Conservation (phyloP, 805 yeast species). For the Suhomyces kilbournensis region DNA sequence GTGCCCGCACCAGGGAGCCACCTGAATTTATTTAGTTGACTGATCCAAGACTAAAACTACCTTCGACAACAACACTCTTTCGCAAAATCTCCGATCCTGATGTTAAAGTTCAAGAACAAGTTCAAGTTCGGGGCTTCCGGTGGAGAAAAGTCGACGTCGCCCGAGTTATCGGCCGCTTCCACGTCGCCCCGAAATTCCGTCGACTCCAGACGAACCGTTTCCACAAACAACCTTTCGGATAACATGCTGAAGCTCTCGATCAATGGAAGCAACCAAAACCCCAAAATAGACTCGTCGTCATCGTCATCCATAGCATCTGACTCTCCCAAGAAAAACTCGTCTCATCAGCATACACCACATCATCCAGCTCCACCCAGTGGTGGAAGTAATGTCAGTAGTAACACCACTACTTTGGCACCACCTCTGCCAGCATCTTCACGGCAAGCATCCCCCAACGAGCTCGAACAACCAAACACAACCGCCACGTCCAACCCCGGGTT, state of each 20-base stretch:
- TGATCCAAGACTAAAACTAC: too few species aligned
- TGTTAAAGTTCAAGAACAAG: constrained; percentile 30
- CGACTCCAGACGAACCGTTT: constrained; percentile 25
- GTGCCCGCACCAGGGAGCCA: too few species aligned
- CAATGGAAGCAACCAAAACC: background rate
- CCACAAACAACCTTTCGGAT: constrained; percentile 21
- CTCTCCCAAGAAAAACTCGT: background rate
- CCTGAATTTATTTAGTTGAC: too few species aligned
- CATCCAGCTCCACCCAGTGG: background rate
- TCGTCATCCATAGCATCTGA: constrained; percentile 1
- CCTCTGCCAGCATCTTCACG: background rate
- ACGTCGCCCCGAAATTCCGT: constrained; percentile 19
- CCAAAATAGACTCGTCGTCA: background rate
- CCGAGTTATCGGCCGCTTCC: constrained; percentile 5
- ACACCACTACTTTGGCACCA: background rate
- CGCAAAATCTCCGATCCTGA: too few species aligned
- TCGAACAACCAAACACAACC: constrained; percentile 3
- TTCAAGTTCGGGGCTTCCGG: constrained; percentile 25
- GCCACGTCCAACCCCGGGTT: constrained; percentile 54
- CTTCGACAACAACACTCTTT: too few species aligned
- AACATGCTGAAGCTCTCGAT: constrained; percentile 19
- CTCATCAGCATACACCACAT: background rate
- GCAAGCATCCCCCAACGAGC: background rate
- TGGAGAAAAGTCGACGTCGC: constrained; percentile 4
- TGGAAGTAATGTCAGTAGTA: background rate